Base-by-base conservation (phyloP, 2,329 filamentous ascomycete species). In the Magnaporthiopsis rhizophila region DNA sequence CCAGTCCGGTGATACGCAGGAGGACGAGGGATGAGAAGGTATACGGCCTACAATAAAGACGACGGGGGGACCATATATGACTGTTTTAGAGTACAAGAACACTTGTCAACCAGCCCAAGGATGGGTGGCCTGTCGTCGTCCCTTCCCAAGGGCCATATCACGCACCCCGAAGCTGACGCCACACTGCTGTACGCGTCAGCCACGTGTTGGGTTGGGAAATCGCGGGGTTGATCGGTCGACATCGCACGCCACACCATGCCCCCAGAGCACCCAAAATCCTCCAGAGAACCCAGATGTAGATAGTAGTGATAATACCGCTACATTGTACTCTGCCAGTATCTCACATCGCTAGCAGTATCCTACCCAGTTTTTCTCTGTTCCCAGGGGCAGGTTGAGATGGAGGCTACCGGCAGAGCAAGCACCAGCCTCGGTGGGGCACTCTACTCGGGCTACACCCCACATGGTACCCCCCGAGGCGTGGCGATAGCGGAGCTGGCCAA, bases 131-230 rank as follows among this genome's bases (percentile, higher is more conserved):
- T 32, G 12, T 58, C 57, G 57, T 58, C 57, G 26, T 53, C 45
- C 15, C 45, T 53, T 53, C 45, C 18, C 5, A 7, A 50, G 21
- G 21, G 4, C 15, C 45, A 15, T 21, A 2, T 15, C 36, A 38
- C 36, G 13, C 11, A 7, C 4, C n/a, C 13, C 8, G 24, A 28
- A 53, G 50, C 62, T 45, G 34, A 53, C 60, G 64, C 45, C 64
- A 58, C 60, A 64, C 56, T 36, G 13, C 38, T 24, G 59, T 57
- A 58, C 63, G 63, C 64, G 64, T 65, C 64, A 65, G 64, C 64
- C 64, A 65, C 63, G 58, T 4, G 15, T 38, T 45, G 38, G 13
- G 26, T 7, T 58, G n/a, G 30, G 38, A 5, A 59, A 32, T 56
- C 45, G 61, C 61, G 45, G 61, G 61, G 61, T 62, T 26, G 59